phyloP scores from a whole-genome alignment of 768 basidiomycete genomes.

The Rhizopogon vulgaris region DNA sequence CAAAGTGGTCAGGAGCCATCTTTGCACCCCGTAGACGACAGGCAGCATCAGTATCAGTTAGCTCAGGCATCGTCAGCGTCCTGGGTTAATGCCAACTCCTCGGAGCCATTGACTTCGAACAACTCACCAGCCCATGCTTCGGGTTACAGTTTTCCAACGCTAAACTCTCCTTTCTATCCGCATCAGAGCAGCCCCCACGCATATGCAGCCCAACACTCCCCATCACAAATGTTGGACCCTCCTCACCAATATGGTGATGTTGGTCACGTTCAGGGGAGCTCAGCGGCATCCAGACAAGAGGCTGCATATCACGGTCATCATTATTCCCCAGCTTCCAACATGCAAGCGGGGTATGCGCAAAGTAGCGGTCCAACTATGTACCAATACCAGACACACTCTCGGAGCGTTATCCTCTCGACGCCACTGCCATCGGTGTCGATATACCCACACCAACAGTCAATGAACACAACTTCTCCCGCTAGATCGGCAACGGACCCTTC shows the following conservation, averaged over 20 bases:
- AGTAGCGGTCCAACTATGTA: slow-evolving; percentile 9
- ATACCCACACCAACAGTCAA: slow-evolving; percentile 20
- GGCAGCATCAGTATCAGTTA: slow-evolving; percentile 25
- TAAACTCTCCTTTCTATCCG: slow-evolving; percentile 55
- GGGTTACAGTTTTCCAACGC: slow-evolving; percentile 41
- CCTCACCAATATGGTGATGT: slow-evolving; percentile 24
- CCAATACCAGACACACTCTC: slow-evolving; percentile 22
- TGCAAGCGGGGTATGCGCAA: slow-evolving; percentile 21
- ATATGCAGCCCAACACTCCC: slow-evolving; percentile 26
- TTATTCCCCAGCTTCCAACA: slow-evolving; percentile 22
- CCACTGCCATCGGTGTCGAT: slow-evolving; percentile 15
- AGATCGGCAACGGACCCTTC: slow-evolving; percentile 16
- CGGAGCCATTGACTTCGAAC: slow-evolving; percentile 19
- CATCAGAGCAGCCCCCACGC: slow-evolving; percentile 26
- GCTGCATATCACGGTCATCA: slow-evolving; percentile 15
- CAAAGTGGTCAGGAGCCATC: slow-evolving; percentile 17
- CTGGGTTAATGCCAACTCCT: slow-evolving; percentile 15
- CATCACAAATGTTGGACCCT: slow-evolving; percentile 22
- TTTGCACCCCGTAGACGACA: slow-evolving; percentile 13
- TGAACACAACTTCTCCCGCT: slow-evolving; percentile 20
- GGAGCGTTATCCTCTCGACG: slow-evolving; percentile 11
- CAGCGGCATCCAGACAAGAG: slow-evolving; percentile 17
- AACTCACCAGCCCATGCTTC: slow-evolving; percentile 17
- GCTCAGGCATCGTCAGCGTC: slow-evolving; percentile 16
- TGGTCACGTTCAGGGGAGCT: slow-evolving; percentile 14